A percentile compares a stretch with the other conserved stretches of the same genome.
These are phyloP conservation scores for Blastomyces silverae DNA, from an alignment of 2,329 filamentous ascomycete species.

Conservation along the genomic window DNA sequence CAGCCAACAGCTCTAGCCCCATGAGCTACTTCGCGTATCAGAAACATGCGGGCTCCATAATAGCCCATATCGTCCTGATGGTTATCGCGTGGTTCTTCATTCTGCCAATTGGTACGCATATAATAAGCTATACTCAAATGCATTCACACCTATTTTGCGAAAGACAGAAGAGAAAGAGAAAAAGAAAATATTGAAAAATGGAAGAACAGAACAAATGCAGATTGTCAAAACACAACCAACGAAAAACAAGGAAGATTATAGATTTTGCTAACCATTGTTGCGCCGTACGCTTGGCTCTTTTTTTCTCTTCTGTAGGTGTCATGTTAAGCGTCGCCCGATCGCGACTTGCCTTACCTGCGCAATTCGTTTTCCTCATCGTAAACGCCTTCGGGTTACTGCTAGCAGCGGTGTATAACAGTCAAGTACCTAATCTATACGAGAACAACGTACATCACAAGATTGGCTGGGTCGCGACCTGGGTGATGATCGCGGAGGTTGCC, in stretches of 20 bases:
- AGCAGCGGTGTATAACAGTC: conserved; percentile 66
- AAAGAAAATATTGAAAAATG: not conserved
- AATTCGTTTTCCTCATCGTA: conserved; percentile 59
- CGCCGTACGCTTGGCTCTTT: conserved; percentile 7
- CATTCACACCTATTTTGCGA: too few species aligned
- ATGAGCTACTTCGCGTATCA: conserved; percentile 42
- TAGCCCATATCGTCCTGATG: conserved; percentile 66
- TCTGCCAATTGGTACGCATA: conserved; percentile 60
- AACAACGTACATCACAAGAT: conserved; percentile 84
- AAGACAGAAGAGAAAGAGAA: not conserved
- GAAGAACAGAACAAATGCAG: not conserved
- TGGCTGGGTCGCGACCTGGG: conserved; percentile 74
- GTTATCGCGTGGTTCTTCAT: conserved; percentile 64
- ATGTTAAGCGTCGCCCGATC: conserved; percentile 82
- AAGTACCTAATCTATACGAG: conserved; percentile 77
- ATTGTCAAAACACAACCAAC: not conserved
- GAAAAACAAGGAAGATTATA: not conserved
- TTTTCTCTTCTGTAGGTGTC: conserved; percentile 51
- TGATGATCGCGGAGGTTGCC: conserved; percentile 62
- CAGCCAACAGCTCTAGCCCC: conserved; percentile 26
- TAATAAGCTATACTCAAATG: not conserved
- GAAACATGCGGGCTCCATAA: conserved; percentile 46
- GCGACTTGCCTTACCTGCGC: conserved; percentile 60
- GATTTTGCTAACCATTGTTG: conserved; percentile 12
- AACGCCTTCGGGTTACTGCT: conserved; percentile 61